Percentiles rank a stretch among this genome's conserved stretches.
Evolutionary conservation across 2,329 filamentous ascomycete genomes (phyloP).

Genomic region (Tolypocladium album): DNA sequence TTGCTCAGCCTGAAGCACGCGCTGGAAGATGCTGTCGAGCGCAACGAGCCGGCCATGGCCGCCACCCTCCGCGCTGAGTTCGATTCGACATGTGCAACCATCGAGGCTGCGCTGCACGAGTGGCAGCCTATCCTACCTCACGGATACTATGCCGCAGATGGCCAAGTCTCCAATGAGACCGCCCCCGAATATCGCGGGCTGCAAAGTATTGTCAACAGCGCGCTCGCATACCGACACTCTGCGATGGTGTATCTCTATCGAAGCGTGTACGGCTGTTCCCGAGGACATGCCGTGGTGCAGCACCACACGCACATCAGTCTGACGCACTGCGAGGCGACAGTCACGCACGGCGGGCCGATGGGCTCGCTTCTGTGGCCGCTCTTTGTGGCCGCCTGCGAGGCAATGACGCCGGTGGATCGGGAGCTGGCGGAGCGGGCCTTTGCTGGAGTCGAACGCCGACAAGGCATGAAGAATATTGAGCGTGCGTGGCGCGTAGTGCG

Average conservation of each 20-base stretch:
- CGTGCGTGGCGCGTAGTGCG: slow-evolving; percentile 49
- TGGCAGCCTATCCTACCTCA: slow-evolving; percentile 44
- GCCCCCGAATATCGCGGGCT: slow-evolving; percentile 28
- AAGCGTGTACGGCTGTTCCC: slow-evolving; percentile 36
- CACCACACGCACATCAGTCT: slow-evolving; percentile 39
- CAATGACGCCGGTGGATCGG: slow-evolving; percentile 36
- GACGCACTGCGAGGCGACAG: slow-evolving; percentile 43
- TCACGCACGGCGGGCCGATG: slow-evolving; percentile 47
- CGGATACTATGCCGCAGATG: slow-evolving; percentile 8
- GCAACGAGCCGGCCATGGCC: slow-evolving; percentile 30
- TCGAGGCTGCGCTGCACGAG: slow-evolving; percentile 41
- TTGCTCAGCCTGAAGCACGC: slow-evolving; percentile 42
- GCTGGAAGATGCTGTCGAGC: slow-evolving; percentile 32
- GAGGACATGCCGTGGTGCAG: slow-evolving; percentile 40
- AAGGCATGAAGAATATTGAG: slow-evolving; percentile 56
- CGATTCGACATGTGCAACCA: slow-evolving; percentile 39
- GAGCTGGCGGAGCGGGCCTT: slow-evolving; percentile 41
- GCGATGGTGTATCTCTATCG: slow-evolving; percentile 48
- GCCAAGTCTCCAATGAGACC: slow-evolving; percentile 5
- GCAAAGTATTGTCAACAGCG: slow-evolving; percentile 46
- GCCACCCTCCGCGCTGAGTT: slow-evolving; percentile 39
- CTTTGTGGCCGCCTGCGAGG: slow-evolving; percentile 54
- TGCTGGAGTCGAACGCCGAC: slow-evolving; percentile 39
- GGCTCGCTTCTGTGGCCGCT: slow-evolving; percentile 54
- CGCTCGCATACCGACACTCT: slow-evolving; percentile 49